These are phyloP conservation scores for Mycosarcoma maydis DNA, from an alignment of 1,284 basidiomycete genomes.

Conservation along the genomic window DNA sequence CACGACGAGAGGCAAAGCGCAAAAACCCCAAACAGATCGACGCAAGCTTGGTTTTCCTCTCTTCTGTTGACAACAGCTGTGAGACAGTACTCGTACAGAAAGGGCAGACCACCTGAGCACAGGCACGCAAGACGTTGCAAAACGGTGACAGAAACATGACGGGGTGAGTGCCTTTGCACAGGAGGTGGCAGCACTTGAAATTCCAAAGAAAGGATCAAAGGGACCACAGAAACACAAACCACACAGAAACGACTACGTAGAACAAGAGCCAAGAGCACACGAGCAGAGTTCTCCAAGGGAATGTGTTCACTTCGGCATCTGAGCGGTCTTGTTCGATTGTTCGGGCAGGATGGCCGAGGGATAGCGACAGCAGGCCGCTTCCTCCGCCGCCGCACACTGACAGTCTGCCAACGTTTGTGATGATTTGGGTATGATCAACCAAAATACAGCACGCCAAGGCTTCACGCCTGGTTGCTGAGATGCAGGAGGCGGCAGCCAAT, in stretches of 20 bases:
- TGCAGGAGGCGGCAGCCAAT: not conserved
- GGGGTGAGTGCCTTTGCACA: too few relatives aligned
- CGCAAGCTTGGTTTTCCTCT: too few relatives aligned
- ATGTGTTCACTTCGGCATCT: too few relatives aligned
- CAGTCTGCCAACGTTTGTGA: not conserved
- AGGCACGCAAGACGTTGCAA: too few relatives aligned
- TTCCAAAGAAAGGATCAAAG: not conserved
- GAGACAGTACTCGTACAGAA: too few relatives aligned
- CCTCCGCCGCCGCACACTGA: not conserved
- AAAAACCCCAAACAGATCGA: not conserved
- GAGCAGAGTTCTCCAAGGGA: not conserved
- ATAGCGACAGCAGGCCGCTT: not conserved
- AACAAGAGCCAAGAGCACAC: not conserved
- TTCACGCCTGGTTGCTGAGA: not conserved
- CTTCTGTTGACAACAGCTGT: too few relatives aligned
- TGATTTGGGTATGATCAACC: too few relatives aligned
- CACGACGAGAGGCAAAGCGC: not conserved
- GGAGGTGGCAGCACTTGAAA: too few relatives aligned
- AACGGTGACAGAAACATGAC: too few relatives aligned
- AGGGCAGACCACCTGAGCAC: too few relatives aligned
- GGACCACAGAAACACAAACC: not conserved
- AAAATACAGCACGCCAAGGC: slow-evolving; percentile 4
- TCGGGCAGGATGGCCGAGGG: slow-evolving; percentile 9
- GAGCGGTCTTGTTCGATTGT: too few relatives aligned
- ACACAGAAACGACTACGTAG: not conserved